A percentile compares a stretch with the other conserved stretches of the same genome.
phyloP scores from a whole-genome alignment of 768 basidiomycete species.

The Clitopilus passeckerianus region DNA sequence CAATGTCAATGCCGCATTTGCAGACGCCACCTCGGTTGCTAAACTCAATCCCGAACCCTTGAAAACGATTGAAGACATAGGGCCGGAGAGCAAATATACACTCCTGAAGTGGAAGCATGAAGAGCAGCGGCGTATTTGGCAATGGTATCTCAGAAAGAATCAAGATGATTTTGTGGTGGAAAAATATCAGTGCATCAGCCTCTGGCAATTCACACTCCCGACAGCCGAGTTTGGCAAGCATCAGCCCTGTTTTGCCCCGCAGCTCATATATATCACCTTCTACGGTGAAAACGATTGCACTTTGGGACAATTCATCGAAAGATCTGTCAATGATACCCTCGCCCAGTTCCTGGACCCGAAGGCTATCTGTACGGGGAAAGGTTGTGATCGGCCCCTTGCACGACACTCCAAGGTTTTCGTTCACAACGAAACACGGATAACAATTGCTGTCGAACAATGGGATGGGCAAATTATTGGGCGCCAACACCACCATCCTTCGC shows the following conservation, averaged over 20 bases:
- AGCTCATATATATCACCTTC: constrained; percentile 71
- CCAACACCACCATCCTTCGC: constrained; percentile 47
- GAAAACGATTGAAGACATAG: constrained; percentile 67
- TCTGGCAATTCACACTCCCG: constrained; percentile 79
- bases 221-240: constrained; percentile 60
- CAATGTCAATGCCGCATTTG: neutral
- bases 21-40: constrained; percentile 13
- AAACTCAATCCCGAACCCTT: constrained; percentile 36
- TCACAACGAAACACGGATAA: constrained; percentile 80
- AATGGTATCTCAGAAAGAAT: constrained; percentile 91
- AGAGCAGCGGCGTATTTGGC: constrained; percentile 89
- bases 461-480: constrained; percentile 68
- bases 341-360: constrained; percentile 68
- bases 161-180: constrained; percentile 84
- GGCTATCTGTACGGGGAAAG: constrained; percentile 77
- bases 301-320: constrained; percentile 90
- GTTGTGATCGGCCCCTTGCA: constrained; percentile 75
- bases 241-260: constrained; percentile 75
- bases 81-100: constrained; percentile 65
- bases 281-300: constrained; percentile 93
- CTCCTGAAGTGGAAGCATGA: constrained; percentile 76
- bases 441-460: constrained; percentile 88
- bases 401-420: constrained; percentile 89
- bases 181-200: constrained; percentile 85
- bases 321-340: constrained; percentile 62